These are phyloP conservation scores for Aciculosporium take DNA, from an alignment of 2,329 filamentous ascomycete species.

Conservation along the genomic window DNA sequence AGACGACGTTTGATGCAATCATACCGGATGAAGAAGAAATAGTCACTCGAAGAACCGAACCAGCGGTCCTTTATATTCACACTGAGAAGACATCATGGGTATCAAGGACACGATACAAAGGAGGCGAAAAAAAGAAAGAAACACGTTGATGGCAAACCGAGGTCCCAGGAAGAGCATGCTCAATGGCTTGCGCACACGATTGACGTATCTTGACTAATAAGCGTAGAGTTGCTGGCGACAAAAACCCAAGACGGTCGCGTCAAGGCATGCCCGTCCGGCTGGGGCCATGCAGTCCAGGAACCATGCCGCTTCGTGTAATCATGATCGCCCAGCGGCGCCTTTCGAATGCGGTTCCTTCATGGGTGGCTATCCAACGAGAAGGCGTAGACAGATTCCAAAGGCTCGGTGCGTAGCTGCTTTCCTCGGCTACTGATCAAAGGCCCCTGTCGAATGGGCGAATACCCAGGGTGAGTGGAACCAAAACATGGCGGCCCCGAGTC, in stretches of 20 bases:
- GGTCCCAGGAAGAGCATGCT: neutral
- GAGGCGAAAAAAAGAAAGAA: neutral
- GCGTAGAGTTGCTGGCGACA: neutral
- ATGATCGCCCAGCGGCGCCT: slow-evolving; percentile 4
- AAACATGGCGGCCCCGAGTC: slow-evolving; percentile 8
- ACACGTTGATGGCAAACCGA: neutral
- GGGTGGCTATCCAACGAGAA: neutral
- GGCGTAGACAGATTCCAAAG: slow-evolving; percentile 2
- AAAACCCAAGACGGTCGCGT: neutral
- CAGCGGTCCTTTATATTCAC: slow-evolving; percentile 1
- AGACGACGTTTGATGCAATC: neutral
- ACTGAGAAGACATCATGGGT: neutral
- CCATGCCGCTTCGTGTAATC: slow-evolving; percentile 6
- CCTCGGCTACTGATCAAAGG: slow-evolving; percentile 1
- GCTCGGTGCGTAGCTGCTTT: neutral
- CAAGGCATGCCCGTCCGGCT: slow-evolving; percentile 2
- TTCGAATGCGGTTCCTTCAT: neutral
- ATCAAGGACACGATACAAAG: neutral
- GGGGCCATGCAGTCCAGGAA: slow-evolving; percentile 3
- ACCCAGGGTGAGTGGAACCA: slow-evolving; percentile 1
- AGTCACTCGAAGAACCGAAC: neutral
- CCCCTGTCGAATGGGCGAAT: slow-evolving; percentile 1
- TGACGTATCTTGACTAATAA: neutral
- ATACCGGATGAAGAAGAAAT: neutral
- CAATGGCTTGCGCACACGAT: neutral